Conservation (phyloP, 352 stramenopile species). For the Pythium phragmiticola region DNA sequence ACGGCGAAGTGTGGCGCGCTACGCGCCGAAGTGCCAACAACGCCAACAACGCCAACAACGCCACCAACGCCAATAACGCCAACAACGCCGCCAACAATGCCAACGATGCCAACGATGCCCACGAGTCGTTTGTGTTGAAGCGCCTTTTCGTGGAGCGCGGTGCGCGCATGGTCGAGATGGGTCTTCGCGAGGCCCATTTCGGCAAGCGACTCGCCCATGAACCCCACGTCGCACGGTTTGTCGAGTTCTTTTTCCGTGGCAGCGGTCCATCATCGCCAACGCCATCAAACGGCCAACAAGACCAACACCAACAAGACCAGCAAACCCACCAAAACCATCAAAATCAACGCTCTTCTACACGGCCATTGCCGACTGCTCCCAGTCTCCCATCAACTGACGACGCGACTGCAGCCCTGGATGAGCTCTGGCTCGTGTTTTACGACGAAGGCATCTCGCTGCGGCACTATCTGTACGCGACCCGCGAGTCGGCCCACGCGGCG, state of each 20-base stretch:
- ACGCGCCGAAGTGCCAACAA: constrained; percentile 1
- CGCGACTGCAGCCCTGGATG: constrained; percentile 28
- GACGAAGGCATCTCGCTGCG: constrained; percentile 88
- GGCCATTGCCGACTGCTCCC: background rate
- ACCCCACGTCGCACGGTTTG: constrained; percentile 77
- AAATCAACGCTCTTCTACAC: background rate
- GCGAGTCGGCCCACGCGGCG: constrained; percentile 34
- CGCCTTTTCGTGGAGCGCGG: constrained; percentile 73
- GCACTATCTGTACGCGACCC: constrained; percentile 82
- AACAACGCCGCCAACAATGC: background rate
- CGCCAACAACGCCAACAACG: background rate
- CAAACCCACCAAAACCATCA: background rate
- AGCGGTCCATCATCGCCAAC: background rate
- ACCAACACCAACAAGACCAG: background rate
- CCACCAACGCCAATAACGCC: background rate
- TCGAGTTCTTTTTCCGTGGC: constrained; percentile 86
- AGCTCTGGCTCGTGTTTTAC: constrained; percentile 90
- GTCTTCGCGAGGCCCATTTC: constrained; percentile 85
- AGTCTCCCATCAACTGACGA: constrained; percentile 14
- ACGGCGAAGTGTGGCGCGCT: constrained; percentile 68
- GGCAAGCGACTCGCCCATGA: constrained; percentile 45
- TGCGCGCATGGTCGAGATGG: constrained; percentile 68
- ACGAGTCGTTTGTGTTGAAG: constrained; percentile 83
- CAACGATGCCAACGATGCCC: background rate
- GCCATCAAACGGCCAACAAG: background rate